Percentiles rank a stretch among this genome's conserved stretches.
These are phyloP conservation scores for Trichoderma sp. DNA, from an alignment of 2,329 filamentous ascomycete species.

Conservation along the genomic window DNA sequence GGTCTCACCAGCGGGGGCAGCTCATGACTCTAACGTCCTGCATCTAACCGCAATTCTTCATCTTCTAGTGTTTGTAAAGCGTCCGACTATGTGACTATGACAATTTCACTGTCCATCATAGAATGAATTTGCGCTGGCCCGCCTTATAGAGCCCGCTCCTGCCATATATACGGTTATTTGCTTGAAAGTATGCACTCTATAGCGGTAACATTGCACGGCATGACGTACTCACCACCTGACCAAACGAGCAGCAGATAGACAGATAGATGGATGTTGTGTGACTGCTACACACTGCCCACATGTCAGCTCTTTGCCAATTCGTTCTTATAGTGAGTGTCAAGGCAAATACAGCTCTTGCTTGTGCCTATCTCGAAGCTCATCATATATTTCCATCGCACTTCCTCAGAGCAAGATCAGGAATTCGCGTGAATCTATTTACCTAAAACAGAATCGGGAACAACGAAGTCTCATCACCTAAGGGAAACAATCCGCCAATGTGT, in stretches of 20 bases:
- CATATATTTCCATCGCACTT: background rate
- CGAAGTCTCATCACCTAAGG: background rate
- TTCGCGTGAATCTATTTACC: background rate
- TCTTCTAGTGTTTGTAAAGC: background rate
- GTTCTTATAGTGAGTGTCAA: background rate
- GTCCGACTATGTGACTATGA: background rate
- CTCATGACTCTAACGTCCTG: background rate
- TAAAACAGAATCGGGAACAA: background rate
- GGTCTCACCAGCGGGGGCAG: background rate
- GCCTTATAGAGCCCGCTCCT: background rate
- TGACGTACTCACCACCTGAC: background rate
- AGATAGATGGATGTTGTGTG: background rate
- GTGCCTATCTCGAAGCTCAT: too few relatives aligned
- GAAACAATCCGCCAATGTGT: background rate
- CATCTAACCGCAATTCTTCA: background rate
- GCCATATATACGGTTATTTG: background rate
- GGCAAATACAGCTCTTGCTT: background rate
- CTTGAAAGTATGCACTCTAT: background rate
- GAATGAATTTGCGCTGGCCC: too few relatives aligned
- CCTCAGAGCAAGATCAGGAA: background rate
- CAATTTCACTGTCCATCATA: background rate
- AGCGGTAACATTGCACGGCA: background rate
- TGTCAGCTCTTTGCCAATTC: too few relatives aligned
- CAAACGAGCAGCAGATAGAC: background rate
- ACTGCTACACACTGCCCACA: background rate